Conservation (phyloP, 345 rosid species). For the Populus alba region DNA sequence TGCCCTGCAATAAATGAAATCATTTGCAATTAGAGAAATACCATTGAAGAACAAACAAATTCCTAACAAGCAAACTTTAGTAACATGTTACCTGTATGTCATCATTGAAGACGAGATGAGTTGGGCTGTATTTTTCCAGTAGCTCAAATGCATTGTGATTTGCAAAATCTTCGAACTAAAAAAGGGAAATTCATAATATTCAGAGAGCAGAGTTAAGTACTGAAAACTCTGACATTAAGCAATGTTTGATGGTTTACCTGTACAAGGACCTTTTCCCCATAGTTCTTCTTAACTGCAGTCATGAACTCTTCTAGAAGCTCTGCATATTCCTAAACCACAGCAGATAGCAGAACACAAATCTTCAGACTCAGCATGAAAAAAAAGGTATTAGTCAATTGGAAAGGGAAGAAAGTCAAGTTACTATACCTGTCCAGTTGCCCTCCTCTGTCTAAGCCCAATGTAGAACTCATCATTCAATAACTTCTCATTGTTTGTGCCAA, state of each 20-base stretch:
- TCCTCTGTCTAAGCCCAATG: conserved; percentile 32
- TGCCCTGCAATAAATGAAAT: conserved; percentile 53
- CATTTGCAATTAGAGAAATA: background rate
- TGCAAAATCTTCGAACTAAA: conserved; percentile 97
- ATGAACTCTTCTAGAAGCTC: conserved; percentile 80
- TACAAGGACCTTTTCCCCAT: conserved; percentile 82
- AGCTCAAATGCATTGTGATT: conserved; percentile 91
- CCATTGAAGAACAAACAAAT: background rate
- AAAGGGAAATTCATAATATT: conserved; percentile 6
- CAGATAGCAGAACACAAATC: background rate
- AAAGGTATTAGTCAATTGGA: background rate
- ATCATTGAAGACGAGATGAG: conserved; percentile 93
- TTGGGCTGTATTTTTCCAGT: conserved; percentile 65
- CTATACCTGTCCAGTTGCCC: conserved; percentile 32
- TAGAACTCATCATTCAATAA: conserved; percentile 36
- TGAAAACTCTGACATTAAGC: background rate
- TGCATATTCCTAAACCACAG: conserved; percentile 57
- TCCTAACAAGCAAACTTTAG: background rate
- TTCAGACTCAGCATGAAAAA: background rate
- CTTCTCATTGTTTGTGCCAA: conserved; percentile 32
- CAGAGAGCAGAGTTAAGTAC: background rate
- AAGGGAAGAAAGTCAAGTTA: background rate
- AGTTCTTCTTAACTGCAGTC: conserved; percentile 86
- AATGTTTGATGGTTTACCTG: conserved; percentile 44
- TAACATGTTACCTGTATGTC: conserved; percentile 68